These are phyloP conservation scores for Furcasterigmium sp. DNA, from an alignment of 2,329 filamentous ascomycete species.

Conservation along the genomic window DNA sequence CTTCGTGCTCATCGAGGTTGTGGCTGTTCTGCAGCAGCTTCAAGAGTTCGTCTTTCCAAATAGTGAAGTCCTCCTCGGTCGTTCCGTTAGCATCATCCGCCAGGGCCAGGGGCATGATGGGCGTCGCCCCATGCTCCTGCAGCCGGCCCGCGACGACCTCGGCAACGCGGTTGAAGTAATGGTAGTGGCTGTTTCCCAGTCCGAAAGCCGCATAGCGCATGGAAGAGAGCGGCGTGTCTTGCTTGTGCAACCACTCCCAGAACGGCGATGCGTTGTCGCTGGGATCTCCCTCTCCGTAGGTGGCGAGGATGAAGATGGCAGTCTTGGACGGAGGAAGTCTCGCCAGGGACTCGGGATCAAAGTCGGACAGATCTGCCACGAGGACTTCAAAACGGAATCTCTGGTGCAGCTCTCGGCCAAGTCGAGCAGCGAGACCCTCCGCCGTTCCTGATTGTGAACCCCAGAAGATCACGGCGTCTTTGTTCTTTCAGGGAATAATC, in stretches of 20 bases:
- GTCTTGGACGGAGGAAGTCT: conserved; percentile 83
- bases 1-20: neutral
- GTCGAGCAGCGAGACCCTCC: conserved; percentile 92
- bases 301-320: conserved; percentile 91
- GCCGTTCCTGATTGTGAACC: conserved; percentile 97
- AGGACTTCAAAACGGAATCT: conserved; percentile 96
- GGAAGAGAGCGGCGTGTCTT: conserved; percentile 74
- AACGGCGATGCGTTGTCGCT: conserved; percentile 99
- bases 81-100: neutral
- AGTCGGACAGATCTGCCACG: conserved; percentile 96
- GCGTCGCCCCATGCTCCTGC: conserved; percentile 73
- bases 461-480: conserved; percentile 98
- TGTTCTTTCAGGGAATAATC: conserved; percentile 43
- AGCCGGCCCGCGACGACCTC: conserved; percentile 81
- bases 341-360: conserved; percentile 93
- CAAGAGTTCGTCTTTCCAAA: neutral
- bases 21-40: neutral
- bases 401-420: conserved; percentile 96
- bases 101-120: conserved; percentile 70
- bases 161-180: conserved; percentile 99
- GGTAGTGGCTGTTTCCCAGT: conserved; percentile 98
- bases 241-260: conserved; percentile 87
- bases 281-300: conserved; percentile 96
- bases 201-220: conserved; percentile 94
- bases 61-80: neutral